phyloP scores from a whole-genome alignment of 2,329 filamentous ascomycete species.

The Pyrenophora seminiperda region DNA sequence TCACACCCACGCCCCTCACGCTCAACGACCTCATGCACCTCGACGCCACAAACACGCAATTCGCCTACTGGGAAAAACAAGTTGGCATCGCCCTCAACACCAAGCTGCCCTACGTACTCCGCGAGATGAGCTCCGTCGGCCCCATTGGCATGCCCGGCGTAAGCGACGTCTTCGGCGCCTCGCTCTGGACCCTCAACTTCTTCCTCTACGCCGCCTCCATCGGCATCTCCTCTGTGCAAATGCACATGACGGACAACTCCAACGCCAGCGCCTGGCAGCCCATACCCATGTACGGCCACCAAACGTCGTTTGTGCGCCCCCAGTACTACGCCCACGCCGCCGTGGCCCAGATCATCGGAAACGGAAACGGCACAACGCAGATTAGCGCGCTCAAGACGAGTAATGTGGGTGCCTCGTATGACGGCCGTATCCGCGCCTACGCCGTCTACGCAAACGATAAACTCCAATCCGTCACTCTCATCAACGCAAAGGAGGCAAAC shows the following conservation, averaged over 20 bases:
- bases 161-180: slow-evolving; percentile 57
- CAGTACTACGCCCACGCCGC: slow-evolving; percentile 59
- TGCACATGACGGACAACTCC: slow-evolving; percentile 62
- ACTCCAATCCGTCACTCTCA: slow-evolving; percentile 52
- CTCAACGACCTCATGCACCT: slow-evolving; percentile 54
- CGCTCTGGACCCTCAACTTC: slow-evolving; percentile 60
- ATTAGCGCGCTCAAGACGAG: slow-evolving; percentile 46
- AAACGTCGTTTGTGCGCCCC: slow-evolving; percentile 54
- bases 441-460: slow-evolving; percentile 52
- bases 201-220: slow-evolving; percentile 56
- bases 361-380: slow-evolving; percentile 54
- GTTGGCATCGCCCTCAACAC: slow-evolving; percentile 51
- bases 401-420: slow-evolving; percentile 45
- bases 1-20: slow-evolving; percentile 52
- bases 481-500: slow-evolving; percentile 55
- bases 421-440: slow-evolving; percentile 52
- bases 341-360: slow-evolving; percentile 57
- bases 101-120: slow-evolving; percentile 54
- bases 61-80: slow-evolving; percentile 54
- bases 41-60: slow-evolving; percentile 55
- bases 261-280: slow-evolving; percentile 59
- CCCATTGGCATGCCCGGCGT: slow-evolving; percentile 55
- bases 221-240: slow-evolving; percentile 55
- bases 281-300: slow-evolving; percentile 46
- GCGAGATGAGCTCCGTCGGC: slow-evolving; percentile 59